These are phyloP conservation scores for Lentithecium fluviatile DNA, from an alignment of 495 filamentous ascomycete species.

Conservation along the genomic window DNA sequence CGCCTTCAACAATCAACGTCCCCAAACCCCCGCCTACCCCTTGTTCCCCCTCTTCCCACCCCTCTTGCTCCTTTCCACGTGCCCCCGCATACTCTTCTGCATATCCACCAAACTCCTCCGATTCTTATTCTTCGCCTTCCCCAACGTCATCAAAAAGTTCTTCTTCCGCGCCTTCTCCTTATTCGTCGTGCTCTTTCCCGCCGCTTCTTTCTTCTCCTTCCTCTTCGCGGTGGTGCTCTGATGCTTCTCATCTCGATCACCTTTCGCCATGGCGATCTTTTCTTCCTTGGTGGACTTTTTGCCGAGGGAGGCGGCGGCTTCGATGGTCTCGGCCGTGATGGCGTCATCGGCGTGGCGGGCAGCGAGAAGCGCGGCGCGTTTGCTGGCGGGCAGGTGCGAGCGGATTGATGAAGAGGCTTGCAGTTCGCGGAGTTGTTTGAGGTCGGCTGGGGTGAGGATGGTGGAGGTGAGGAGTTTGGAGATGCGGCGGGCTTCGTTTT, in stretches of 20 bases:
- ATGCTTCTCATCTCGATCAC: constrained; percentile 72
- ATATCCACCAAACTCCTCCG: constrained; percentile 88
- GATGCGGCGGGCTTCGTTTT: constrained; percentile 39
- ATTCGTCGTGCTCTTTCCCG: constrained; percentile 95
- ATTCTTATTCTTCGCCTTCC: constrained; percentile 88
- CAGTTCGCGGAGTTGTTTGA: constrained; percentile 88
- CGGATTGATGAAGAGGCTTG: constrained; percentile 68
- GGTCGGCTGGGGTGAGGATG: constrained; percentile 88
- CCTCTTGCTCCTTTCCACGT: constrained; percentile 78
- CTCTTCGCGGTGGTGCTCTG: constrained; percentile 77
- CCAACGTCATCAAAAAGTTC: constrained; percentile 97
- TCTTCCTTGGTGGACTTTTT: constrained; percentile 75
- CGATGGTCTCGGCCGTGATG: constrained; percentile 82
- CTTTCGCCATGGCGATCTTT: constrained; percentile 71
- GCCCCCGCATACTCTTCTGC: constrained; percentile 71
- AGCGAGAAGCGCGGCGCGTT: constrained; percentile 45
- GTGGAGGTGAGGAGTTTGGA: constrained; percentile 77
- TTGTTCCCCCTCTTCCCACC: constrained; percentile 78
- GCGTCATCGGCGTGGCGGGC: constrained; percentile 74
- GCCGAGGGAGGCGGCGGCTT: constrained; percentile 66
- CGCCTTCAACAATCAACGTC: not conserved
- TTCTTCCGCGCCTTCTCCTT: constrained; percentile 95
- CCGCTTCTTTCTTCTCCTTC: constrained; percentile 77
- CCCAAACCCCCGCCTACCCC: not conserved
- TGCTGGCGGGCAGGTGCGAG: constrained; percentile 53